Base-by-base conservation (phyloP, 2,329 filamentous ascomycete genomes). In the Immersiporthe knoxdaviesiana region DNA sequence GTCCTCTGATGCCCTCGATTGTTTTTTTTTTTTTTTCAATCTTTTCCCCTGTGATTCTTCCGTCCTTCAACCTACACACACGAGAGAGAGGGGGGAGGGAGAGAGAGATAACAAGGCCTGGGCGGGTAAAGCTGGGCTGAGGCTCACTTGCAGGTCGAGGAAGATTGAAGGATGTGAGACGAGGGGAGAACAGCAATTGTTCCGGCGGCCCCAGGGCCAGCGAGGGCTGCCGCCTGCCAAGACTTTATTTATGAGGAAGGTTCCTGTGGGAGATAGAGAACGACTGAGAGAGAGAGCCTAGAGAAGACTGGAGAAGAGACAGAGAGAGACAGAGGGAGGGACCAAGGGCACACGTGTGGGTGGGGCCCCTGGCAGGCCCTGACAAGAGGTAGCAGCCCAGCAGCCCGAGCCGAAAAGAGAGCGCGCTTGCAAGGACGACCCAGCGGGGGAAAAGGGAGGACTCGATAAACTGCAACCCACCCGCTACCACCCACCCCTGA, bases 181-280 rank as follows among this genome's bases (percentile, higher is more conserved):
- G 56, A 59, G 32, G 21, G 54, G 54, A 35, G 54, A 44, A n/a
- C 16, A 37, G 30, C 56, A 37, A n/a, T 47, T 59, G 56, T 59
- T 18, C 32, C 16, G 56, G 27, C 54, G 24, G n/a, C 14, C 37
- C 35, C 50, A 30, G 56, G 50, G 30, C 30, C 56, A 18, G 30
- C 56, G 56, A 59, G 54, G 54, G 56, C 56, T 59, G 56, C 56
- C 56, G 56, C 21, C 52, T 59, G 56, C 56, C 56, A 59, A 59
- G 56, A 59, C 56, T 59, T 59, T 59, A 59, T 59, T n/a, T n/a
- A n/a, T n/a, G 54, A 24, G 21, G 32, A 24, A 59, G 18, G 56
- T n/a, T 59, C 8, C 52, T 18, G 12, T 14, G 52, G n/a, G 39
- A 11, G 39, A 16, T 2, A 8, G 12, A 44, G 18, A 6, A 18